phyloP scores from a whole-genome alignment of 164 flowering plant genomes.

The Aristolochia californica region DNA sequence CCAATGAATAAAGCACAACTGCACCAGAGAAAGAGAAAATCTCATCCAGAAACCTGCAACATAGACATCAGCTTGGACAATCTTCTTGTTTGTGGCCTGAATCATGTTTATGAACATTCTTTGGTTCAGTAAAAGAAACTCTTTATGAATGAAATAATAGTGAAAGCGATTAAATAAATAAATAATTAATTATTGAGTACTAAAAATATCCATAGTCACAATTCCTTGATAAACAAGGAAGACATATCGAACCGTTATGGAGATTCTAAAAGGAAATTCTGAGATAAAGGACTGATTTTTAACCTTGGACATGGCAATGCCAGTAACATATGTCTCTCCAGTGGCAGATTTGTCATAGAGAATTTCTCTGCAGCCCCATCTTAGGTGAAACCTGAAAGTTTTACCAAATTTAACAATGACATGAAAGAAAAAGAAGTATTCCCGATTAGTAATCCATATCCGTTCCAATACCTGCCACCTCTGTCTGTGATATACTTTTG shows the following conservation, averaged over 20 bases:
- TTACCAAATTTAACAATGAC: not conserved
- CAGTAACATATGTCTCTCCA: conserved; percentile 66
- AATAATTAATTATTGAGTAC: too few species aligned
- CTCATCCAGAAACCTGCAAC: conserved; percentile 69
- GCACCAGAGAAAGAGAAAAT: not conserved
- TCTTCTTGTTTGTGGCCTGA: conserved; percentile 81
- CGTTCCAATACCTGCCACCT: conserved; percentile 70
- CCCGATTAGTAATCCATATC: not conserved
- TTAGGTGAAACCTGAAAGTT: conserved; percentile 69
- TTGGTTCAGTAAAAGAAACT: not conserved
- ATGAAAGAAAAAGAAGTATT: not conserved
- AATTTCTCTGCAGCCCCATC: conserved; percentile 97
- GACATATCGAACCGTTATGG: too few species aligned
- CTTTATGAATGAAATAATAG: not conserved
- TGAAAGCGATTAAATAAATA: too few species aligned
- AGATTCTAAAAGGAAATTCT: too few species aligned
- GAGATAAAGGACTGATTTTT: conserved; percentile 1
- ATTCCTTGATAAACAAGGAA: too few species aligned
- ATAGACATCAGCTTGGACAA: conserved; percentile 90
- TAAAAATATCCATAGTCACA: too few species aligned
- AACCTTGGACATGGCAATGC: conserved; percentile 87
- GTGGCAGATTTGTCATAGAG: conserved; percentile 55
- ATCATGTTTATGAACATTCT: conserved; percentile 1
- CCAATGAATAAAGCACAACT: not conserved
- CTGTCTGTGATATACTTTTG: conserved; percentile 69